These are phyloP conservation scores for Phaseolus lunatus DNA, from an alignment of 306 rosid species.

Conservation along the genomic window DNA sequence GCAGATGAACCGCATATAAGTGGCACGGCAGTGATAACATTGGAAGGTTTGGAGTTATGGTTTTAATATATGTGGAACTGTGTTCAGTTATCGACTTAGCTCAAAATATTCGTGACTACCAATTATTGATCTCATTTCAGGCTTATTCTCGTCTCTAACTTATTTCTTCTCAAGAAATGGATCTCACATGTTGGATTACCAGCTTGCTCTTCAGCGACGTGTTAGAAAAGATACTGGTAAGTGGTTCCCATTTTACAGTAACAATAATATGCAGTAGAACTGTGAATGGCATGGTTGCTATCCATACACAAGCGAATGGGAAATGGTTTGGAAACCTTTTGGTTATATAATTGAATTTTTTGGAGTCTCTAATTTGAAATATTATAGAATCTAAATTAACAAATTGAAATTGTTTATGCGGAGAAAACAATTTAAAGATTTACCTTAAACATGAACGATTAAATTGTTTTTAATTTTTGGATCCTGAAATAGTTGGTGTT, in stretches of 20 bases:
- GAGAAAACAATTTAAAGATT: slow-evolving; percentile 9
- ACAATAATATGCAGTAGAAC: slow-evolving; percentile 22
- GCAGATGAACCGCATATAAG: slow-evolving; percentile 65
- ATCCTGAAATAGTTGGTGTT: slow-evolving; percentile 10
- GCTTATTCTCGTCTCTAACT: slow-evolving; percentile 81
- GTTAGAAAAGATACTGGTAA: slow-evolving; percentile 80
- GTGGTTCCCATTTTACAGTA: slow-evolving; percentile 41
- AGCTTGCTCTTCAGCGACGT: slow-evolving; percentile 82
- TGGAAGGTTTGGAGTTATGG: slow-evolving; percentile 74
- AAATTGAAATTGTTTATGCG: slow-evolving; percentile 28
- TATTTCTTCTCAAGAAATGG: slow-evolving; percentile 96
- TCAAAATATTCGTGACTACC: slow-evolving; percentile 29
- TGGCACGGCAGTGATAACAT: slow-evolving; percentile 77
- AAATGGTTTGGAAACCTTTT: slow-evolving; percentile 31
- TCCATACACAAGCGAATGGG: slow-evolving; percentile 23
- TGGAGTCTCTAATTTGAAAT: slow-evolving; percentile 26
- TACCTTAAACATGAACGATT: slow-evolving; percentile 24
- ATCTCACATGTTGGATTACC: slow-evolving; percentile 81
- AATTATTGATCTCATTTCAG: slow-evolving; percentile 59
- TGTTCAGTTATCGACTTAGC: slow-evolving; percentile 34
- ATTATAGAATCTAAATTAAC: slow-evolving; percentile 30
- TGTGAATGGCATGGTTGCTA: slow-evolving; percentile 24
- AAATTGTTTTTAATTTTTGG: slow-evolving; percentile 17
- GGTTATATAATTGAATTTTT: slow-evolving; percentile 14
- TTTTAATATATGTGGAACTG: slow-evolving; percentile 16